Percentiles rank a stretch among this genome's conserved stretches.
These are phyloP conservation scores for Typha latifolia DNA, from an alignment of 176 grass and related monocot genomes.

Conservation along the genomic window DNA sequence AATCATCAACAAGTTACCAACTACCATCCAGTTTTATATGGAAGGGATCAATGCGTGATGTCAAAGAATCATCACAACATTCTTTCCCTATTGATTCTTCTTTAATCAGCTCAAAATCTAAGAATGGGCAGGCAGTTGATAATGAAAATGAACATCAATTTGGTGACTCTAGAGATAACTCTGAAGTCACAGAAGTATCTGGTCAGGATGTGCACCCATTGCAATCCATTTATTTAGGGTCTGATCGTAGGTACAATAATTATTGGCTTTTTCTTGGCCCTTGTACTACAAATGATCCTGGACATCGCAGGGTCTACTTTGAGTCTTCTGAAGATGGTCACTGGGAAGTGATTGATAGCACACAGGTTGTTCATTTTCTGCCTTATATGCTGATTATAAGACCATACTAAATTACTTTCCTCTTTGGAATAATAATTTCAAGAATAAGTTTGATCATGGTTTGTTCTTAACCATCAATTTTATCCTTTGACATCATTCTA, in stretches of 20 bases:
- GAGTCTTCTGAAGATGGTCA: constrained; percentile 95
- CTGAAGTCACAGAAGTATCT: constrained; percentile 17
- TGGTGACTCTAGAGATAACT: constrained; percentile 21
- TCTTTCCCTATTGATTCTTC: not conserved
- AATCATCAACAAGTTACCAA: constrained; percentile 30
- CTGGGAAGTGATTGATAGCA: constrained; percentile 84
- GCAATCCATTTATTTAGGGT: constrained; percentile 75
- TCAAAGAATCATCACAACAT: not conserved
- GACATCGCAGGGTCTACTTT: constrained; percentile 82
- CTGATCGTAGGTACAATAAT: constrained; percentile 83
- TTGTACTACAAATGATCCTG: constrained; percentile 69
- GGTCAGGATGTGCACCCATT: constrained; percentile 28
- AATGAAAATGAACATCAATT: constrained; percentile 18
- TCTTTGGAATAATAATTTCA: constrained; percentile 1
- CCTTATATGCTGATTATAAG: not conserved
- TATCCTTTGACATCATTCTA: constrained; percentile 27
- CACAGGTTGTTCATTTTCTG: constrained; percentile 39
- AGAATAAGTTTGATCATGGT: constrained; percentile 1
- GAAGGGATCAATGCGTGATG: not conserved
- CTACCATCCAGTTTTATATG: constrained; percentile 4
- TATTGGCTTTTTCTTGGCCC: constrained; percentile 96
- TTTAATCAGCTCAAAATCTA: constrained; percentile 25
- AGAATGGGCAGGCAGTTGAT: constrained; percentile 15
- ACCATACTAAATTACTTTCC: not conserved
- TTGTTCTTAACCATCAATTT: not conserved